Base-by-base conservation (phyloP, 106 monocot species). In the Hemerocallis citrina region DNA sequence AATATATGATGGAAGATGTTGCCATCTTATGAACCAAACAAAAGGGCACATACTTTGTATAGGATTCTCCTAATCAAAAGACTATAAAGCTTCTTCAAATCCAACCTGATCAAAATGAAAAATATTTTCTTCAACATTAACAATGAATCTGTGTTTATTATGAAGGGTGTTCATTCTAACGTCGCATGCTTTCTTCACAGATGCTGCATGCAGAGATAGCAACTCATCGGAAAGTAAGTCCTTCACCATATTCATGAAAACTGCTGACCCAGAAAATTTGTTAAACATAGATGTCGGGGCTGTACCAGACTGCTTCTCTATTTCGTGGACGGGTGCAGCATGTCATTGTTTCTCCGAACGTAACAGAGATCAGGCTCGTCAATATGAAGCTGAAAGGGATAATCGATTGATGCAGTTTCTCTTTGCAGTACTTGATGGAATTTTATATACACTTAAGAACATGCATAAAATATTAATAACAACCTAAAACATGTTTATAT, bases 371-470 rank as follows among this genome's bases (percentile, higher is more conserved):
- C 51, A 59, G 20, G 57, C 68, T 68, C 34, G 57, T 58, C 3
- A 47, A 59, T 35, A 23, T 33, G 57, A 44, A 45, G 23, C 11
- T 68, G 45, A 58, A 46, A 15, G 58, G 68, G 28, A 68, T 11
- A 32, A 68, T n/a, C n/a, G n/a, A n/a, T 68, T n/a, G 68, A 59
- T 68, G 68, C 57, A 24, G 44, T 34, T 58, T 68, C 68, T 44
- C 57, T 68, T 3, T 34, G 57, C 58, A 61, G 39, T 49, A n/a
- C n/a, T n/a, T n/a, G n/a, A n/a, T n/a, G n/a, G n/a, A n/a, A n/a
- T n/a, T n/a, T n/a, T n/a, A n/a, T n/a, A n/a, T n/a, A n/a, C n/a
- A n/a, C n/a, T n/a, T n/a, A n/a, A n/a, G n/a, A n/a, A n/a, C n/a
- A n/a, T n/a, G n/a, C n/a, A n/a, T n/a, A n/a, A n/a, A n/a, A n/a